These are phyloP conservation scores for Russula olivacea DNA, from an alignment of 768 basidiomycete genomes.

Conservation along the genomic window DNA sequence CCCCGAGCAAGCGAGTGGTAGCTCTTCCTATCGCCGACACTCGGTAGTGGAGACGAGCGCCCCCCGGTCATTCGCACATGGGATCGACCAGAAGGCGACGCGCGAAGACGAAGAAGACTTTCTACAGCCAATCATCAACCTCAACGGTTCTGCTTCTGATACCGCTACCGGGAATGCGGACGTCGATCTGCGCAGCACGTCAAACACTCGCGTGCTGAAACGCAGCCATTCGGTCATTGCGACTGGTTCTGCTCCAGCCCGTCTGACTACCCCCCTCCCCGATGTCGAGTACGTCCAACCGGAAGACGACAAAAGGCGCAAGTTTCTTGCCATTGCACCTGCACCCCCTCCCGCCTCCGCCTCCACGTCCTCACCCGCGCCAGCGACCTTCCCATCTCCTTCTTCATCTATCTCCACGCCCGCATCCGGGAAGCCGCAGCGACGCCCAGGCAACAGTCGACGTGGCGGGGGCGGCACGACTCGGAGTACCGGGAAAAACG, in stretches of 20 bases:
- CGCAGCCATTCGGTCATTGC: neutral
- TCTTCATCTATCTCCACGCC: neutral
- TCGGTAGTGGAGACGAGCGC: neutral
- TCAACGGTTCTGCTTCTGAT: neutral
- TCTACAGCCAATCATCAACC: neutral
- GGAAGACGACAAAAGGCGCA: neutral
- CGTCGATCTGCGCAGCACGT: neutral
- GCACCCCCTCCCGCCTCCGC: neutral
- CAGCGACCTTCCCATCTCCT: neutral
- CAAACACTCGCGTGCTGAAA: neutral
- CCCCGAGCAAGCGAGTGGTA: neutral
- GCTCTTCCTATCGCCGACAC: neutral
- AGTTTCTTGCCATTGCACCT: neutral
- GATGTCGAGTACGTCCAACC: neutral
- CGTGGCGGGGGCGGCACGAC: too few relatives aligned
- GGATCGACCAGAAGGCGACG: neutral
- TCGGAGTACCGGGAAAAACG: neutral
- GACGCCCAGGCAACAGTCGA: too few relatives aligned
- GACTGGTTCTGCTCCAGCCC: conserved; percentile 5
- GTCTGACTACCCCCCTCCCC: neutral
- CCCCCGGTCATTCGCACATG: neutral
- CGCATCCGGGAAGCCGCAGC: neutral
- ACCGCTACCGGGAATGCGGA: neutral
- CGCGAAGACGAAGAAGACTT: neutral
- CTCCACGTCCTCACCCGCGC: neutral